These are phyloP conservation scores for Neopestalotiopsis rosae DNA, from an alignment of 2,329 filamentous ascomycete species.

Conservation along the genomic window DNA sequence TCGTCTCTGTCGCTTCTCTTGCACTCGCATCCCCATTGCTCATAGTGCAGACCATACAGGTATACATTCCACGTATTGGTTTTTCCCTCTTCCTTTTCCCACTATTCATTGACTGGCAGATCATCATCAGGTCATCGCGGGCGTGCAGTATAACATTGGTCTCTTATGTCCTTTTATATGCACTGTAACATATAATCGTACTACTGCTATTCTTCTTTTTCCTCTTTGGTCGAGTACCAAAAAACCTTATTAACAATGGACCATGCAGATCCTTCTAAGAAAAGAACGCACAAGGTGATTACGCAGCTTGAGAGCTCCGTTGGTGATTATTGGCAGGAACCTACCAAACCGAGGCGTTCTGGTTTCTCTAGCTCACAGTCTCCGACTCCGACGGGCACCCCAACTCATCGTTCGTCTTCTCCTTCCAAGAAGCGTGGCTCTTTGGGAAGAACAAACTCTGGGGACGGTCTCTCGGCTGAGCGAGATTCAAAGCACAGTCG, in stretches of 20 bases:
- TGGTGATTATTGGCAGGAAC: not conserved
- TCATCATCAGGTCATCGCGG: not conserved
- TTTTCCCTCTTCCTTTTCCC: slow-evolving; percentile 6
- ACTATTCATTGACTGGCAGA: slow-evolving; percentile 7
- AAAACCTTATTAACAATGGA: slow-evolving; percentile 4
- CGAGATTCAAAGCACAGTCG: not conserved
- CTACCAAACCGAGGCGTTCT: not conserved
- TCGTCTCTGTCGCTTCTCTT: not conserved
- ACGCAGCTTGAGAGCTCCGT: not conserved
- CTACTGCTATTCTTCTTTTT: not conserved
- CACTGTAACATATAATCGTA: not conserved
- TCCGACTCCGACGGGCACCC: not conserved
- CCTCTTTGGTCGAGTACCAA: not conserved
- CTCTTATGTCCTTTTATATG: not conserved
- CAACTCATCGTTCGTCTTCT: not conserved
- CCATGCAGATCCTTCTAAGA: not conserved
- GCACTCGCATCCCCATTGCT: not conserved
- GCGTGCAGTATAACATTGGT: not conserved
- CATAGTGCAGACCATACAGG: not conserved
- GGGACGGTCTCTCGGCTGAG: not conserved
- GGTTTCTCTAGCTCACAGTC: not conserved
- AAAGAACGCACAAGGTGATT: not conserved
- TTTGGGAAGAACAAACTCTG: not conserved
- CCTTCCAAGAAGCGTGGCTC: slow-evolving; percentile 2
- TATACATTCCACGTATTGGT: not conserved